A percentile compares a stretch with the other conserved stretches of the same genome.
Evolutionary conservation across 2,329 filamentous ascomycete species (phyloP).

Genomic region (Xylariaceae sp.): DNA sequence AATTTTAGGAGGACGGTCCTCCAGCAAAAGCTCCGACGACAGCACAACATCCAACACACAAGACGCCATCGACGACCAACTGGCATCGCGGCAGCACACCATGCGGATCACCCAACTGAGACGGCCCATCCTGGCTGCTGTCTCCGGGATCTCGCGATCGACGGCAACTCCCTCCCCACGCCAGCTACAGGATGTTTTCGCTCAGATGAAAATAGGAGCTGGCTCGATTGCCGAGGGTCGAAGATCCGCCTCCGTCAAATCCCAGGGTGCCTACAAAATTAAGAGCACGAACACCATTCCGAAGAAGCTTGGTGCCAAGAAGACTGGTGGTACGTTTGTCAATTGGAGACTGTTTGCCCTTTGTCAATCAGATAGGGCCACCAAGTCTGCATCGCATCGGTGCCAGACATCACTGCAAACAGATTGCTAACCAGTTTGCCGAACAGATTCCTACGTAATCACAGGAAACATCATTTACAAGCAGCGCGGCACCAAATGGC

Average conservation of each 20-base stretch:
- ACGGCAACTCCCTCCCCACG: slow-evolving; percentile 29
- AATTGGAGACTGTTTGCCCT: background rate
- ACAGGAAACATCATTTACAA: slow-evolving; percentile 98
- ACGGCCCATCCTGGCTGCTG: slow-evolving; percentile 40
- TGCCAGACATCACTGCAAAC: background rate
- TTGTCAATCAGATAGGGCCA: background rate
- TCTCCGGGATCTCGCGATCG: slow-evolving; percentile 25
- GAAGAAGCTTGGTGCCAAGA: slow-evolving; percentile 93
- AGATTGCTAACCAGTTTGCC: background rate
- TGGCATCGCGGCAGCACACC: slow-evolving; percentile 15
- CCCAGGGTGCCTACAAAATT: slow-evolving; percentile 67
- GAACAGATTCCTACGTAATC: slow-evolving; percentile 81
- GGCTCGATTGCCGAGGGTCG: slow-evolving; percentile 43
- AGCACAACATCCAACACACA: slow-evolving; percentile 1
- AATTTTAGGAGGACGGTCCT: slow-evolving; percentile 30
- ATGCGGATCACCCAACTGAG: slow-evolving; percentile 46
- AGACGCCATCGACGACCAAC: slow-evolving; percentile 11
- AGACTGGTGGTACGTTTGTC: slow-evolving; percentile 70
- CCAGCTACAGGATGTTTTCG: slow-evolving; percentile 34
- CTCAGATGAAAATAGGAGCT: slow-evolving; percentile 28
- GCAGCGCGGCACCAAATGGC: slow-evolving; percentile 93
- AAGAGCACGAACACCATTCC: slow-evolving; percentile 57
- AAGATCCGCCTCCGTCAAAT: slow-evolving; percentile 58
- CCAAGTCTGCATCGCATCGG: background rate
- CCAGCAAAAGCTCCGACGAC: slow-evolving; percentile 9